A percentile compares a stretch with the other conserved stretches of the same genome.
These are phyloP conservation scores for Didymella sp. DNA, from an alignment of 2,329 filamentous ascomycete species.

Conservation along the genomic window DNA sequence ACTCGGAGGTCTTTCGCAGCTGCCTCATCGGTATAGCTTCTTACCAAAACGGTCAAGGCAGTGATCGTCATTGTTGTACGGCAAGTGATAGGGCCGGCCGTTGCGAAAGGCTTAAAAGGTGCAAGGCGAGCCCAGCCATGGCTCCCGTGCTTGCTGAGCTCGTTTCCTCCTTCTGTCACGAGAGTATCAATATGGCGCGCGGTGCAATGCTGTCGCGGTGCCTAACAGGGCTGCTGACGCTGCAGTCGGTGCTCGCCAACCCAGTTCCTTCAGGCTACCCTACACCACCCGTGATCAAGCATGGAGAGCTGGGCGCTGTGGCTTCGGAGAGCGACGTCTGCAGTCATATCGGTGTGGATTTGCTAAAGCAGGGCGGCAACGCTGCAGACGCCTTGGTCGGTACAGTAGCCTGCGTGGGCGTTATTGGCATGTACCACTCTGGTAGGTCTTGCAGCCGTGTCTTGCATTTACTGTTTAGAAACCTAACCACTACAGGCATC, in stretches of 20 bases:
- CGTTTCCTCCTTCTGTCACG: conserved; percentile 20
- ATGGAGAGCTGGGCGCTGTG: conserved; percentile 52
- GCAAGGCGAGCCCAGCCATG: conserved; percentile 11
- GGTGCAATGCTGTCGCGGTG: conserved; percentile 26
- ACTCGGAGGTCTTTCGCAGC: conserved; percentile 15
- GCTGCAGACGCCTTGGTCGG: conserved; percentile 59
- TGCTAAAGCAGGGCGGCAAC: conserved; percentile 59
- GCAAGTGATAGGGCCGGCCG: conserved; percentile 5
- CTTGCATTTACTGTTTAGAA: too few relatives aligned
- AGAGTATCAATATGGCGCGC: conserved; percentile 30
- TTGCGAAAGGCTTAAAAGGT: conserved; percentile 18
- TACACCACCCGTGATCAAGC: conserved; percentile 24
- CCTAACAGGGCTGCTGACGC: conserved; percentile 36
- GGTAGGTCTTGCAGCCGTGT: conserved; percentile 37
- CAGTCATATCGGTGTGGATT: conserved; percentile 55
- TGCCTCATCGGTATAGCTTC: conserved; percentile 17
- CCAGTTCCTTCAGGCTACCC: conserved; percentile 29
- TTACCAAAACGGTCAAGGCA: conserved; percentile 11
- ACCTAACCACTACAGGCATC: conserved; percentile 62
- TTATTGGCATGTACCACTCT: conserved; percentile 57
- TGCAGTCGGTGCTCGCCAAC: conserved; percentile 38
- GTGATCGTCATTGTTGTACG: conserved; percentile 13
- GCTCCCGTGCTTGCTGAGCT: conserved; percentile 15
- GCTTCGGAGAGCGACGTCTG: conserved; percentile 56
- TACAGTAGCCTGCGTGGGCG: conserved; percentile 57